Evolutionary conservation across 2,329 filamentous ascomycete species (phyloP).

Genomic region (Aciculosporium take): DNA sequence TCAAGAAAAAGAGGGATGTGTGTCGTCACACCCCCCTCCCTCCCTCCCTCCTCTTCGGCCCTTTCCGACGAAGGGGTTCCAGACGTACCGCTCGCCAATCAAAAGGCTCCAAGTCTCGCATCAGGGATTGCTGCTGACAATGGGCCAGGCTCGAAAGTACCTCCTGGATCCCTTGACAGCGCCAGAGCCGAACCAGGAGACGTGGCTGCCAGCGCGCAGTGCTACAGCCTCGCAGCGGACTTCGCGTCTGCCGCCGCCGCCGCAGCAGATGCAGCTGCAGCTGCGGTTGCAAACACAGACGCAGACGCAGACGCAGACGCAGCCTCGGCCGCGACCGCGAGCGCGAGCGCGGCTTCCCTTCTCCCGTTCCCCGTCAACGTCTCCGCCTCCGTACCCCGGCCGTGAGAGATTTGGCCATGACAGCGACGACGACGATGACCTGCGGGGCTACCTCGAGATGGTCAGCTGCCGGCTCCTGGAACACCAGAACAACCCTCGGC

Average conservation of each 20-base stretch:
- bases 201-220: no score
- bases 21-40: no score
- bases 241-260: not conserved
- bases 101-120: no score
- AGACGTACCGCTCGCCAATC: no score
- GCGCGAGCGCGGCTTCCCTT: no score
- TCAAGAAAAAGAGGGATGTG: no score
- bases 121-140: not conserved
- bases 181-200: constrained; percentile 53
- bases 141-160: constrained; percentile 45
- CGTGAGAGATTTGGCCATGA: no score
- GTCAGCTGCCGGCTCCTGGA: not conserved
- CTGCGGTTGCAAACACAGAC: no score
- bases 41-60: no score
- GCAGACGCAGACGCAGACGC: not conserved
- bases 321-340: not conserved
- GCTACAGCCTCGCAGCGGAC: not conserved
- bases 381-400: no score
- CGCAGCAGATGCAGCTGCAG: not conserved
- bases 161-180: constrained; percentile 56
- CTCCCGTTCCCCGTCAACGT: not conserved
- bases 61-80: no score
- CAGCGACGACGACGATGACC: not conserved
- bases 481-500: not conserved
- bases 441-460: not conserved